Conservation (phyloP, 2,329 filamentous ascomycete genomes). For the Onygenales sp. region DNA sequence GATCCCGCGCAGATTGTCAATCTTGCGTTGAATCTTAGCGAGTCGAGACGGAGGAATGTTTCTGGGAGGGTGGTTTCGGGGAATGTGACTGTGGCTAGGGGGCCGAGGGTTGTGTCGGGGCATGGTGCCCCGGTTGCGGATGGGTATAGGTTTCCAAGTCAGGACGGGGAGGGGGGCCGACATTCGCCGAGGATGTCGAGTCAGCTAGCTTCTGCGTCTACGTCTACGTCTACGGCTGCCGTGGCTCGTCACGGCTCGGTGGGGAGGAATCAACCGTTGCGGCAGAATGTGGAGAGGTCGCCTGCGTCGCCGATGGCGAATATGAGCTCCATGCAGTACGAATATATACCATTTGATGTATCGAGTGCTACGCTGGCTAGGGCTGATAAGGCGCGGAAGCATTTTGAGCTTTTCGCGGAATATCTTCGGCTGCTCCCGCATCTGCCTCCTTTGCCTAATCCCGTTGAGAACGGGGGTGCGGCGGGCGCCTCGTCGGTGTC, state of each 20-base stretch:
- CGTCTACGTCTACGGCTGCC: neutral
- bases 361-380: constrained; percentile 72
- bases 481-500: constrained; percentile 13
- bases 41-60: constrained; percentile 43
- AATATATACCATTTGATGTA: constrained; percentile 42
- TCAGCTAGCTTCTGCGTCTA: neutral
- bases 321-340: constrained; percentile 15
- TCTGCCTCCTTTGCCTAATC: constrained; percentile 56
- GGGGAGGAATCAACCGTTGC: neutral
- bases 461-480: constrained; percentile 22
- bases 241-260: neutral
- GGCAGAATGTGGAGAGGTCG: neutral
- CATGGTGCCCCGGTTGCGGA: neutral
- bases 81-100: neutral
- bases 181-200: neutral
- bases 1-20: constrained; percentile 87
- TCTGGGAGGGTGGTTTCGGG: constrained; percentile 6
- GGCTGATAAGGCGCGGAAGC: constrained; percentile 72
- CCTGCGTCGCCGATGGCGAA: constrained; percentile 5
- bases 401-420: constrained; percentile 77
- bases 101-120: constrained; percentile 3
- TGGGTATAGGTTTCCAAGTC: neutral
- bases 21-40: constrained; percentile 80
- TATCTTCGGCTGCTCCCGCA: constrained; percentile 72
- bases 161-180: neutral